These are phyloP conservation scores for Angomonas desouzai DNA, from an alignment of 208 protist genomes.

Conservation along the genomic window DNA sequence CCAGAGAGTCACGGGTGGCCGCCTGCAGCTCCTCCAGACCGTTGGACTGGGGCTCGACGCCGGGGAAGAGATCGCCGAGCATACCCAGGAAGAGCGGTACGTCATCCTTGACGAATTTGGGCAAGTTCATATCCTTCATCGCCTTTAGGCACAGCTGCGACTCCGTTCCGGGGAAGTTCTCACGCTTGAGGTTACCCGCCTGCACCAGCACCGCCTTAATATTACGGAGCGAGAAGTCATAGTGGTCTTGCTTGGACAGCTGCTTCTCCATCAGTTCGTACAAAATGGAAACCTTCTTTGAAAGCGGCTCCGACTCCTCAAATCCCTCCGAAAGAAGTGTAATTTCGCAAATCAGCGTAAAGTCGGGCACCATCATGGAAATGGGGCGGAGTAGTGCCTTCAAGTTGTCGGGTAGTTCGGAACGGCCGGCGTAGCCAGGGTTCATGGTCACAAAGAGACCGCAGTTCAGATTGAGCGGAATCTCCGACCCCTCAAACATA, in stretches of 20 bases:
- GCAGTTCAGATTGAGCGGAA: slow-evolving; percentile 94
- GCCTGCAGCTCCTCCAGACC: slow-evolving; percentile 83
- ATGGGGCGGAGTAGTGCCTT: slow-evolving; percentile 97
- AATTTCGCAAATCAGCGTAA: slow-evolving; percentile 97
- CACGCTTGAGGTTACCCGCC: slow-evolving; percentile 93
- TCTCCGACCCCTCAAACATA: slow-evolving; percentile 93
- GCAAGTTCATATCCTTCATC: slow-evolving; percentile 96
- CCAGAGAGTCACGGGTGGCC: slow-evolving; percentile 76
- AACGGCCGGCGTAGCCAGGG: slow-evolving; percentile 97
- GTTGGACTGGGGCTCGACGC: slow-evolving; percentile 71
- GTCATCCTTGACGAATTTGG: slow-evolving; percentile 97
- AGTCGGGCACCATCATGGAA: slow-evolving; percentile 99
- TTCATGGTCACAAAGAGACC: slow-evolving; percentile 99
- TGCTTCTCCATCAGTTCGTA: slow-evolving; percentile 97
- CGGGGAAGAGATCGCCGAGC: slow-evolving; percentile 96
- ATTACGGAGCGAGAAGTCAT: slow-evolving; percentile 98
- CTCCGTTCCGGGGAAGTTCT: slow-evolving; percentile 89
- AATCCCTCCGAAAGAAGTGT: slow-evolving; percentile 97
- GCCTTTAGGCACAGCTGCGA: slow-evolving; percentile 95
- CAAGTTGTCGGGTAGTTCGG: slow-evolving; percentile 98
- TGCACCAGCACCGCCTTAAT: slow-evolving; percentile 96
- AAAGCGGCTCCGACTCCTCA: slow-evolving; percentile 90
- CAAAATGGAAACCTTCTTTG: slow-evolving; percentile 96
- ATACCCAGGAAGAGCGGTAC: slow-evolving; percentile 95
- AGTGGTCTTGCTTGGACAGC: slow-evolving; percentile 98